phyloP scores from a whole-genome alignment of 2,329 filamentous ascomycete genomes.

The Orbilia javanica region DNA sequence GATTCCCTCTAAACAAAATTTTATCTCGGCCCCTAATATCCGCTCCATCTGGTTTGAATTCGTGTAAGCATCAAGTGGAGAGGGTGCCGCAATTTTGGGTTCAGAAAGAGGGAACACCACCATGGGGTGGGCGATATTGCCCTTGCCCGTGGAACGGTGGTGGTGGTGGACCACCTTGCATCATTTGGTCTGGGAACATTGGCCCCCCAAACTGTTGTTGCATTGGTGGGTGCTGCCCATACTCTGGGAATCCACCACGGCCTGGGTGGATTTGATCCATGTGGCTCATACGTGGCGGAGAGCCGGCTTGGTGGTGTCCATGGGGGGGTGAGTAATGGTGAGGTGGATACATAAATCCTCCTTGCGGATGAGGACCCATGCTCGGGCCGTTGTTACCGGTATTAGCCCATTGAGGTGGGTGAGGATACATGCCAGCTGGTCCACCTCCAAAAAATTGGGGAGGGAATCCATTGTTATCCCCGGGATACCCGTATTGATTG shows the following conservation, averaged over 20 bases:
- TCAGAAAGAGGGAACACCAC: conserved; percentile 40
- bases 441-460: conserved; percentile 33
- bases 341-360: conserved; percentile 24
- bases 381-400: conserved; percentile 19
- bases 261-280: conserved; percentile 33
- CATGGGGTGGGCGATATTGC: conserved; percentile 35
- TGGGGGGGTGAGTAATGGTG: conserved; percentile 41
- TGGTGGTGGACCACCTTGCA: conserved; percentile 19
- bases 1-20: too few species aligned
- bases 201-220: conserved; percentile 20
- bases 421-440: conserved; percentile 28
- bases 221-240: conserved; percentile 36
- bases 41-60: background rate
- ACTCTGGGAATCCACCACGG: conserved; percentile 32
- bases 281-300: conserved; percentile 16
- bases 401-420: conserved; percentile 39
- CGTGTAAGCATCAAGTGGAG: background rate
- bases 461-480: conserved; percentile 15
- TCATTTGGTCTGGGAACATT: conserved; percentile 38
- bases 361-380: conserved; percentile 35
- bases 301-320: background rate
- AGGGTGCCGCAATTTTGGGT: background rate
- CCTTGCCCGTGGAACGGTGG: conserved; percentile 23
- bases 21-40: background rate
- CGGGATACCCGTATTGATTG: conserved; percentile 14